A percentile compares a stretch with the other conserved stretches of the same genome.
Evolutionary conservation across 1,284 basidiomycete genomes (phyloP).

Genomic region (Papiliotrema fonsecae): DNA sequence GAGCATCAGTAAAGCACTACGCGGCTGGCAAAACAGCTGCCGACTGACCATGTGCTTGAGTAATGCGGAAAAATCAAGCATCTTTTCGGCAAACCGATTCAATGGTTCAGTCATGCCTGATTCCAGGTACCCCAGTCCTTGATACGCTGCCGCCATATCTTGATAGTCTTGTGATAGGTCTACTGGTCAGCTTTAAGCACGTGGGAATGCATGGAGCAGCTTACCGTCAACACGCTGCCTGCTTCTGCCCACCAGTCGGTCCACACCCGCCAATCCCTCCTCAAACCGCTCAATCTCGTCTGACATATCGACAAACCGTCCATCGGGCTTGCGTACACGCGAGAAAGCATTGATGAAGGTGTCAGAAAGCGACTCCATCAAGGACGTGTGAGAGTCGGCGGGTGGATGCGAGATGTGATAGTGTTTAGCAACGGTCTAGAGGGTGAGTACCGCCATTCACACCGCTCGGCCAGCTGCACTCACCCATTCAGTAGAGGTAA

Average conservation of each 20-base stretch:
- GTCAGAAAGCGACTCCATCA: constrained; percentile 92
- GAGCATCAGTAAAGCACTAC: neutral
- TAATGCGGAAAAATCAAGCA: constrained; percentile 84
- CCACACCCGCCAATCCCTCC: constrained; percentile 75
- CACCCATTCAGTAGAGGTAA: constrained; percentile 98
- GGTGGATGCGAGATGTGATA: constrained; percentile 85
- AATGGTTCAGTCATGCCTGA: constrained; percentile 95
- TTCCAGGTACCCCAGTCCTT: constrained; percentile 94
- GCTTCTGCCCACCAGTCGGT: constrained; percentile 70
- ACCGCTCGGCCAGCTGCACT: constrained; percentile 21
- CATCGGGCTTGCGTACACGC: constrained; percentile 92
- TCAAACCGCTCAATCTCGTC: constrained; percentile 92
- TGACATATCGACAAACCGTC: constrained; percentile 85
- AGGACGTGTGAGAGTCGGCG: constrained; percentile 68
- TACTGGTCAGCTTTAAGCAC: constrained; percentile 38
- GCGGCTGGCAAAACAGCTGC: neutral
- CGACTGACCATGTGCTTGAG: constrained; percentile 70
- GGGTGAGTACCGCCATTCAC: neutral
- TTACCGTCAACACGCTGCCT: constrained; percentile 79
- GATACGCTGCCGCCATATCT: constrained; percentile 88
- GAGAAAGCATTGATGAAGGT: constrained; percentile 86
- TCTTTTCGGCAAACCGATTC: constrained; percentile 90
- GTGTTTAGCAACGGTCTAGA: constrained; percentile 89
- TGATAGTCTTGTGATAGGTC: constrained; percentile 96
- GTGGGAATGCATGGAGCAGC: constrained; percentile 41